Base-by-base conservation (phyloP, 257 asterid genomes). In the Thymus mandschuricus region DNA sequence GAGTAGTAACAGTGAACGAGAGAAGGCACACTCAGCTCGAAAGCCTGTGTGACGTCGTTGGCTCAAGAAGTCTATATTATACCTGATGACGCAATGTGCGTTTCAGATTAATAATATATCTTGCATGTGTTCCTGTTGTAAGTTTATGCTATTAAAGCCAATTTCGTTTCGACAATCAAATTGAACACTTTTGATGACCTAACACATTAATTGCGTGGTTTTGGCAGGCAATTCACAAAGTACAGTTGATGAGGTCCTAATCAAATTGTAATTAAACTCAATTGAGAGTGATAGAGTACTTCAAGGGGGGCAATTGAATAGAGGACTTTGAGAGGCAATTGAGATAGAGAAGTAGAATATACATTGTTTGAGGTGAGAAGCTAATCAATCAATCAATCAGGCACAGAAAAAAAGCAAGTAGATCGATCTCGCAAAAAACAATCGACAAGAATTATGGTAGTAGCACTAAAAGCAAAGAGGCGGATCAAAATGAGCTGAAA, bases 361-460 rank as follows among this genome's bases (percentile, higher is more conserved):
- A 6, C 43, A 46, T 11, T 64, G 28, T 46, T 3, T 12, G 57
- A 45, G 44, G 30, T 45, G 30, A 21, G 28, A 64, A 29, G 46
- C 6, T 43, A 6, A 64, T 45, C 21, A 21, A 21, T 21, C 21
- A 21, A 21, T 64, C 13, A 29, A 45, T 44, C 11, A 29, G 41
- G 51, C 41, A 5, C 35, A 6, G 27, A 64, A 46, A 46, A 64
- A 46, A 46, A 43, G 29, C 10, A 46, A 27, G 13, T 29, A 30
- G 69, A 46, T 64, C 69, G 69, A 46, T 64, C 69, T 64, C 54
- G 56, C 43, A 64, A 64, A 21, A 13, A 28, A 10, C 0, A 44
- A 57, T 5, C 10, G 52, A 38, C 4, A 5, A 38, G 6, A 57
- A 52, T 29, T 28, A n/a, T 56, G 2, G 34, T 29, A 28, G 65